Evolutionary conservation across 768 basidiomycete genomes (phyloP), one percentile per base, ranked within the genome.

Genomic region (Naganishia antarctica): DNA sequence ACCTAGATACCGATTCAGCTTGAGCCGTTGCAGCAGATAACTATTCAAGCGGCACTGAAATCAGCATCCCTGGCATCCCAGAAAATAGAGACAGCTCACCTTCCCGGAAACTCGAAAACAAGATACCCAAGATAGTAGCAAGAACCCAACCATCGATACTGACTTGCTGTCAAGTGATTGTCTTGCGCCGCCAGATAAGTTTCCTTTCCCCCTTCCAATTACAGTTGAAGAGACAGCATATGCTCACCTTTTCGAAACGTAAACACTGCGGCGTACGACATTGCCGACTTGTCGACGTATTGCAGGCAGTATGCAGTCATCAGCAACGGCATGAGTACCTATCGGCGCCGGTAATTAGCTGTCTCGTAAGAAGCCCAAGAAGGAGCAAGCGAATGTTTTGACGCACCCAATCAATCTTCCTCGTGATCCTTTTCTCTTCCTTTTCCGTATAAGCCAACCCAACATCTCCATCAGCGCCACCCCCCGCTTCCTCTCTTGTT

Each of bases 231-330:
- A 26, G 23, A 7, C 11, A 12, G 32, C n/a, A 32, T 12, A 18
- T 7, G 23, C 62, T 63, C 26, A 63, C 62, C 62, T 44, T 67
- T 63, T n/a, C 62, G 44, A 45, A 72, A 68, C 16, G 63, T 65
- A 37, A 70, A 72, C 1, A 72, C 68, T 13, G 71, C 69, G n/a
- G 71, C 65, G 63, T 72, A 72, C 31, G 69, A 68, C 69, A 71
- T 70, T 4, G 70, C 70, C 21, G 65, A 67, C 61, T 69, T 66
- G 51, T 71, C 70, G 47, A 71, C 65, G 40, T 71, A 71, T 51
- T 68, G 69, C 37, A 70, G 29, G 9, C 67, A 68, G 45, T 70
- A 70, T 13, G 69, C 69, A 26, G 61, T 61, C 69, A 70, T 70
- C 8, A 68, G 66, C 8, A 70, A 67, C 9, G 69, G 69, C 16